Base-by-base conservation (phyloP, 176 grass and related monocot species). In the Oryza nivara region DNA sequence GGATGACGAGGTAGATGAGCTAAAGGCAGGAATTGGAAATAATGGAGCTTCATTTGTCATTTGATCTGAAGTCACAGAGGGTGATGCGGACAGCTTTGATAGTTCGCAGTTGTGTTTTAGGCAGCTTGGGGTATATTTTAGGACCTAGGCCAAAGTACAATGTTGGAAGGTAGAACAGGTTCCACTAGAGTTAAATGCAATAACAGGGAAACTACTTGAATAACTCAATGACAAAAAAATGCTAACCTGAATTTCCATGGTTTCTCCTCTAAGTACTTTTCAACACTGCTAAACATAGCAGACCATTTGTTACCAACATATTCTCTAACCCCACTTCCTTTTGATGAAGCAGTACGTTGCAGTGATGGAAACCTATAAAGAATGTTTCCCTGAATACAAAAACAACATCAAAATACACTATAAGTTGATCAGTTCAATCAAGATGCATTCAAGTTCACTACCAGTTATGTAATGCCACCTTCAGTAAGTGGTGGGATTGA, bases 331-430 rank as follows among this genome's bases (percentile, higher is more conserved):
- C 86, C 79, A 82, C 69, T 77, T 81, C 84, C 88, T 91, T 74
- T 88, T 44, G 91, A 84, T 45, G 91, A 92, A 78, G 91, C 93
- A 85, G 96, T 99, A 56, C 73, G 73, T 94, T 99, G 96, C 77
- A 99, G 66, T 3, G 93, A 99, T 76, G 96, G 96, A 74, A 99
- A 99, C 47, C 75, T 88, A 84, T 99, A 99, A 36, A 99, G 83
- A 85, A 99, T 99, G 69, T 96, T 94, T 26, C 96, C 96, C 96
- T 98, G 77, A 72, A 74, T 47, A 84, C 70, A 40, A 48, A 70
- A 71, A 68, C 7, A 78, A 70, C 23, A 87, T 74, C 16, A 74
- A 52, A 19, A 32, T 11, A 28, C 52, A 72, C 82, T 67, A 72
- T 44, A 68, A 68, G 45, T 45, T 43, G 28, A 35, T 35, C 32